A percentile compares a stretch with the other conserved stretches of the same genome.
Evolutionary conservation across 225 moss, liverwort and hornwort species (phyloP).

Genomic region (Sphagnum tenellum): DNA sequence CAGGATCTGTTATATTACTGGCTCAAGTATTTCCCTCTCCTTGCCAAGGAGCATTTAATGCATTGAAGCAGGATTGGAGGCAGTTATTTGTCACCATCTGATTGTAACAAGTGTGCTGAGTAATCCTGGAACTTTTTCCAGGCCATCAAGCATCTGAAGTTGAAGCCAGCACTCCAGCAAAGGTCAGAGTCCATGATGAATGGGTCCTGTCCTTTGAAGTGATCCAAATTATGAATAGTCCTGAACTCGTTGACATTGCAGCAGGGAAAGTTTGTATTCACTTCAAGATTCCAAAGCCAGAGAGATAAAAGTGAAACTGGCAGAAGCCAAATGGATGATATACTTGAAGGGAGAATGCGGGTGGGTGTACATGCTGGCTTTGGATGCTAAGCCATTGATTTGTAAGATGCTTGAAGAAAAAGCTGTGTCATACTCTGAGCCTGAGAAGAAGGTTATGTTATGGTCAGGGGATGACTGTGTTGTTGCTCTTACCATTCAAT

Average conservation of each 20-base stretch:
- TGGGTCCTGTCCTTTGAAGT: conserved; percentile 48
- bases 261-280: conserved; percentile 30
- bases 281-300: conserved; percentile 34
- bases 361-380: conserved; percentile 30
- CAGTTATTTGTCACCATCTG: too few relatives aligned
- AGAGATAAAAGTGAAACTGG: conserved; percentile 51
- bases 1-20: too few relatives aligned
- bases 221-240: conserved; percentile 41
- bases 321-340: conserved; percentile 38
- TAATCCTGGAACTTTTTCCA: conserved; percentile 36
- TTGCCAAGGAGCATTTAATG: too few relatives aligned
- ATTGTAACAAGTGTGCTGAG: conserved; percentile 39
- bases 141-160: conserved; percentile 4
- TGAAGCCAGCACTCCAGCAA: conserved; percentile 15
- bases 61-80: too few relatives aligned
- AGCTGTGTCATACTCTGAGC: conserved; percentile 38
- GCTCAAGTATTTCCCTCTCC: too few relatives aligned
- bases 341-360: conserved; percentile 39
- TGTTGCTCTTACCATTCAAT: conserved; percentile 49
- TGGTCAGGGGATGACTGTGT: conserved; percentile 52
- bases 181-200: conserved; percentile 43
- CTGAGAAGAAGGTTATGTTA: conserved; percentile 48
- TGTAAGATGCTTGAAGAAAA: conserved; percentile 31
- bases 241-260: conserved; percentile 37
- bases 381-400: conserved; percentile 26